Base-by-base conservation (phyloP, 805 yeast genomes). In the Huiozyma naganishii region DNA sequence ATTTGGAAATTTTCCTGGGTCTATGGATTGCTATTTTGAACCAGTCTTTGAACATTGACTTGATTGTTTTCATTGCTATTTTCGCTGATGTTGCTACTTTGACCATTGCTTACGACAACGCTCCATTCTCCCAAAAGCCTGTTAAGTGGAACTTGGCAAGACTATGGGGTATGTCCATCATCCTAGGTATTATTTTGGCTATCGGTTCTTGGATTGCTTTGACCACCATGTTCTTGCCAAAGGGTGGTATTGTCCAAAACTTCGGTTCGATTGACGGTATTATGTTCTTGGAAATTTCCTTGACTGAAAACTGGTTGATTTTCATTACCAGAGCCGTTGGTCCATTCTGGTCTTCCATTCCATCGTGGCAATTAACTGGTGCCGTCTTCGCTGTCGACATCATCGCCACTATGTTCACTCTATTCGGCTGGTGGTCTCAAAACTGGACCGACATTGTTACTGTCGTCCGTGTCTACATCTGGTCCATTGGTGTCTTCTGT, bases 381-480 rank as follows among this genome's bases (percentile, higher is more conserved):
- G 96, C 96, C 61, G 95, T 87, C 59, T 75, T 85, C 65, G 70
- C 71, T 64, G 96, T 87, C 65, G 96, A 87, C 71, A 70, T 87
- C 74, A 71, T 88, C 60, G 95, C 96, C 55, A 88, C 96, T 51
- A 76, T 84, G 79, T 88, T 87, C 80, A 73, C 87, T 61, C 70
- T 87, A 64, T 88, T 86, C 80, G 96, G 96, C 60, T 88, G 95
- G 95, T 87, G 94, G 90, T 83, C 94, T 55, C 95, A 85, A 71
- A 88, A 88, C 80, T 86, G 92, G 88, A 88, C 90, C 67, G 95
- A 90, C 72, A 82, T 88, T 57, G 95, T 88, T 58, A 80, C 96
- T 46, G 94, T 88, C 66, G 89, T 82, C 67, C 83, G 95, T 77
- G 79, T 83, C 70, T 88, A 92, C 92, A 71, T 88, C 66, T 87